Evolutionary conservation across 2,329 filamentous ascomycete species (phyloP).

Genomic region (Corynespora cassiicola): DNA sequence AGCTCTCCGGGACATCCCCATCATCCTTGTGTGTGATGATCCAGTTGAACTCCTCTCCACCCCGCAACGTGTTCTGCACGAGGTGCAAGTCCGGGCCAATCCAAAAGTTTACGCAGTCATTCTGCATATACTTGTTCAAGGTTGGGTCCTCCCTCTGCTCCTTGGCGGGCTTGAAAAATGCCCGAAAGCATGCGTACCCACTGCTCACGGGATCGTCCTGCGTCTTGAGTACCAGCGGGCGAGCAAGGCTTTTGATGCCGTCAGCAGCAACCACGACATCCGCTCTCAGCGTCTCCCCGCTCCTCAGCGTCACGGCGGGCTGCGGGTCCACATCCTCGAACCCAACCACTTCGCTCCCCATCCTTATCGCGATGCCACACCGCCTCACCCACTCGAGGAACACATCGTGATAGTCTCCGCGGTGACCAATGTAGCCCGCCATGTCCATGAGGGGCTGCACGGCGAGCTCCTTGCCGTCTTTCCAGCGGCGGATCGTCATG

Average conservation of each 20-base stretch:
- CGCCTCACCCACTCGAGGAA: conserved; percentile 24
- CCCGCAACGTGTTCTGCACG: conserved; percentile 32
- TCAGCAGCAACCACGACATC: conserved; percentile 59
- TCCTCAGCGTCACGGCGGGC: conserved; percentile 18
- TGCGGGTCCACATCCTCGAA: conserved; percentile 21
- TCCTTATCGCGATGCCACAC: conserved; percentile 19
- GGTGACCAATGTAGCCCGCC: conserved; percentile 42
- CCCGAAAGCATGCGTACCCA: conserved; percentile 59
- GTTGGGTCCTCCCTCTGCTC: conserved; percentile 20
- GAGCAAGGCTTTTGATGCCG: conserved; percentile 56
- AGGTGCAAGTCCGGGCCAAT: conserved; percentile 31
- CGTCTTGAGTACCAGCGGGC: conserved; percentile 57
- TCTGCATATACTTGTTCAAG: conserved; percentile 21
- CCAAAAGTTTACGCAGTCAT: conserved; percentile 32
- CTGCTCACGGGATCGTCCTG: conserved; percentile 55
- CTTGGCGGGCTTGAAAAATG: conserved; percentile 37
- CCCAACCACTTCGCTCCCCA: conserved; percentile 24
- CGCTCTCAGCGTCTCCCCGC: conserved; percentile 38
- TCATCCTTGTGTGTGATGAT: conserved; percentile 29
- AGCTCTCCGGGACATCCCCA: conserved; percentile 28
- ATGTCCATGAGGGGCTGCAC: conserved; percentile 59
- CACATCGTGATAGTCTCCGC: conserved; percentile 26
- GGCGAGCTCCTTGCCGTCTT: conserved; percentile 55
- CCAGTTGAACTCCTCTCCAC: conserved; percentile 35
- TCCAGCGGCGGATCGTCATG: conserved; percentile 58